These are phyloP conservation scores for Botrytis hyacinthi DNA, from an alignment of 2,329 filamentous ascomycete genomes.

Conservation along the genomic window DNA sequence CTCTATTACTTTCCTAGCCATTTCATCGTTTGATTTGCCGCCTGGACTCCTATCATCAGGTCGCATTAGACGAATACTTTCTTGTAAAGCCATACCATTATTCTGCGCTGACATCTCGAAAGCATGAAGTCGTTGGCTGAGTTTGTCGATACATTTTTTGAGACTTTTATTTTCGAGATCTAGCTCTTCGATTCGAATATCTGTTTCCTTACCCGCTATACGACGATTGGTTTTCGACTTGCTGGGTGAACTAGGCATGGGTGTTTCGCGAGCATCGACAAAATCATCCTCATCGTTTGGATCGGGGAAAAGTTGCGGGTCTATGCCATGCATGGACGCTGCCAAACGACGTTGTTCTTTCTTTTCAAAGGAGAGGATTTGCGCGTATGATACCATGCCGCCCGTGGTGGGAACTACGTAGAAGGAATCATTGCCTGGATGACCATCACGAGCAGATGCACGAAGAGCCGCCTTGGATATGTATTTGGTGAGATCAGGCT, in stretches of 20 bases:
- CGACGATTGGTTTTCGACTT: slow-evolving; percentile 36
- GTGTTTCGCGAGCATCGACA: slow-evolving; percentile 77
- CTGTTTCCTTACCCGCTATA: slow-evolving; percentile 38
- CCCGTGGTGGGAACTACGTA: slow-evolving; percentile 92
- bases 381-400: slow-evolving; percentile 89
- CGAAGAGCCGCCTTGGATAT: slow-evolving; percentile 84
- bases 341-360: slow-evolving; percentile 62
- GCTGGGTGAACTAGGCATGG: slow-evolving; percentile 45
- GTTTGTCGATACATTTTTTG: slow-evolving; percentile 79
- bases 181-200: slow-evolving; percentile 72
- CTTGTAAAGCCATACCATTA: slow-evolving; percentile 79
- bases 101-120: slow-evolving; percentile 93
- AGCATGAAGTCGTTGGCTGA: slow-evolving; percentile 82
- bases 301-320: slow-evolving; percentile 42
- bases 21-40: slow-evolving; percentile 42
- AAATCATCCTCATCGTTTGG: slow-evolving; percentile 80
- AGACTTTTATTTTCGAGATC: slow-evolving; percentile 84
- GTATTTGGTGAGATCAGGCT: slow-evolving; percentile 77
- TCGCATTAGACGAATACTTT: slow-evolving; percentile 68
- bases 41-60: slow-evolving; percentile 40
- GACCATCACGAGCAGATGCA: slow-evolving; percentile 69
- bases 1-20: slow-evolving; percentile 55
- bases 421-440: slow-evolving; percentile 71
- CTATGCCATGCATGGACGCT: slow-evolving; percentile 46
- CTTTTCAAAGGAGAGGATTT: slow-evolving; percentile 71